Evolutionary conservation across 331 rosid species (phyloP).

Genomic region (Acacia concinna): DNA sequence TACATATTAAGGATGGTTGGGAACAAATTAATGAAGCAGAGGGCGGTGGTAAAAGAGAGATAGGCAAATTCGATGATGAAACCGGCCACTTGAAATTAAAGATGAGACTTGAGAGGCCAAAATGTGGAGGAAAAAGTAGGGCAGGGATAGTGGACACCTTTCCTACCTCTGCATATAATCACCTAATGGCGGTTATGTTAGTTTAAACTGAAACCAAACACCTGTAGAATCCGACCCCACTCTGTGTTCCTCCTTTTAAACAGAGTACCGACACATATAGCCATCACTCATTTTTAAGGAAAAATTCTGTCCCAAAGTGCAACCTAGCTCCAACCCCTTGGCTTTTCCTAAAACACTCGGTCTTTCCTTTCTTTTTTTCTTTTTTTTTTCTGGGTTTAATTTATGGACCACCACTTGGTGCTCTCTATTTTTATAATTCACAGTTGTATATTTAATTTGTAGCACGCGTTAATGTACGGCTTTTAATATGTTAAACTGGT

Average conservation of each 20-base stretch:
- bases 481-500: neutral
- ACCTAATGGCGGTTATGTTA: conserved; percentile 29
- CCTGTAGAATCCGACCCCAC: conserved; percentile 36
- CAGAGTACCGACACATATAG: neutral
- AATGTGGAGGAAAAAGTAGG: neutral
- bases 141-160: conserved; percentile 11
- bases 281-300: conserved; percentile 6
- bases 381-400: neutral
- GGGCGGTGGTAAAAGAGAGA: conserved; percentile 9
- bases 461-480: conserved; percentile 18
- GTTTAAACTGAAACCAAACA: conserved; percentile 32
- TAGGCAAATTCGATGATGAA: conserved; percentile 3
- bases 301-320: conserved; percentile 18
- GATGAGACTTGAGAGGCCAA: conserved; percentile 35
- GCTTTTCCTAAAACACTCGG: conserved; percentile 13
- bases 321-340: neutral
- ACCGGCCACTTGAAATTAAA: conserved; percentile 23
- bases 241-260: conserved; percentile 2
- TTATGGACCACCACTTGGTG: conserved; percentile 10
- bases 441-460: neutral
- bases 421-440: neutral
- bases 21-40: conserved; percentile 2
- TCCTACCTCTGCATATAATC: neutral
- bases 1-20: neutral
- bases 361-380: neutral